A percentile compares a stretch with the other conserved stretches of the same genome.
Evolutionary conservation across 2,329 filamentous ascomycete genomes (phyloP).

Genomic region (Xylaria sp.): DNA sequence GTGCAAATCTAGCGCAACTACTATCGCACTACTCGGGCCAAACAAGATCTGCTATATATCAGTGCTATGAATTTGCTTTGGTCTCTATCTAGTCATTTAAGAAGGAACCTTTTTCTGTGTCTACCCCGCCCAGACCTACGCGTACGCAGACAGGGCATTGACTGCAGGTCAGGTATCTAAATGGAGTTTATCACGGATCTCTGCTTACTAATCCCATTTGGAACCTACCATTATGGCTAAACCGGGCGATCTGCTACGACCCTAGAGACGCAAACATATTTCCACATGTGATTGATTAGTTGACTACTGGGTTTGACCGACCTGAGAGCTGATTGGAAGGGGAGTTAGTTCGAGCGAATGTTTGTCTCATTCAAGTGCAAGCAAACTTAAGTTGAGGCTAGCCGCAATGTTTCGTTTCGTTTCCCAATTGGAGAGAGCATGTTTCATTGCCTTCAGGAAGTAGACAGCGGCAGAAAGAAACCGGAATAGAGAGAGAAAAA

Average conservation of each 20-base stretch:
- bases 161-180: background rate
- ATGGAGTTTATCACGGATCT: constrained; percentile 1
- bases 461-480: background rate
- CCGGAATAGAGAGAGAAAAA: background rate
- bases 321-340: background rate
- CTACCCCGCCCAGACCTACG: background rate
- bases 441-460: constrained; percentile 25
- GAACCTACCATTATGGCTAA: background rate
- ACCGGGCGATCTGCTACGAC: background rate
- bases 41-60: background rate
- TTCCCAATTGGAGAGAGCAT: background rate
- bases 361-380: background rate
- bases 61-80: background rate
- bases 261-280: background rate
- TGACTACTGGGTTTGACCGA: background rate
- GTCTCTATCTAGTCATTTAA: background rate
- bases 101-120: background rate
- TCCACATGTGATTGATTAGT: constrained; percentile 5
- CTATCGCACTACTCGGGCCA: background rate
- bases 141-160: background rate
- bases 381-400: background rate
- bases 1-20: constrained; percentile 28
- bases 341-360: background rate
- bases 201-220: background rate
- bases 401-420: background rate